Conservation (phyloP, 2,329 filamentous ascomycete species). For the Pseudogymnoascus sp. region DNA sequence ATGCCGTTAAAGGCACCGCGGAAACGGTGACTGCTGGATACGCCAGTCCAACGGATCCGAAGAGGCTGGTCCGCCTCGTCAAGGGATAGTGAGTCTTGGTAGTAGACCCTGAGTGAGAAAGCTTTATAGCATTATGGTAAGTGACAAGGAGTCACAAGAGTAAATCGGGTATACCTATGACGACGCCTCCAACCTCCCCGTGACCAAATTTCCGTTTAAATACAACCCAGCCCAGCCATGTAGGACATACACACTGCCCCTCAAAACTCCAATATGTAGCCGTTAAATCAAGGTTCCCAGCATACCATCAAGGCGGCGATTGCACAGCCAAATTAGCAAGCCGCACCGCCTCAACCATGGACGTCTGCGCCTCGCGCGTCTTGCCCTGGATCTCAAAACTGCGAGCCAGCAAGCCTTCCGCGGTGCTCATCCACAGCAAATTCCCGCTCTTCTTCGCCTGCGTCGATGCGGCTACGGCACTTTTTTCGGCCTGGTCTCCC, state of each 20-base stretch:
- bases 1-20: conserved; percentile 56
- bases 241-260: neutral
- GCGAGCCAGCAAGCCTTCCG: conserved; percentile 70
- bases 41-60: neutral
- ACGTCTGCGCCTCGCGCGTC: conserved; percentile 41
- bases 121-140: neutral
- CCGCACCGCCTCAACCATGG: conserved; percentile 38
- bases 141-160: neutral
- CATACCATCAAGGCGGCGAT: conserved; percentile 4
- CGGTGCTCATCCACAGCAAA: conserved; percentile 72
- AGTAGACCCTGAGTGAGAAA: neutral
- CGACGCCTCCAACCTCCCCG: neutral
- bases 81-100: neutral
- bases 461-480: conserved; percentile 60
- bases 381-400: conserved; percentile 69
- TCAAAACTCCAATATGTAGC: conserved; percentile 12
- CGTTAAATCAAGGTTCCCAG: conserved; percentile 13
- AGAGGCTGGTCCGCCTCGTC: neutral
- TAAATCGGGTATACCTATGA: neutral
- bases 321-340: conserved; percentile 24
- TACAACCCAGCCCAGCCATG: neutral
- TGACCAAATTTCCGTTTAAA: conserved; percentile 4
- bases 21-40: neutral
- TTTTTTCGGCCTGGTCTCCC: conserved; percentile 77
- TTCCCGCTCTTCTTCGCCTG: conserved; percentile 67